A percentile compares a stretch with the other conserved stretches of the same genome.
Evolutionary conservation across 2,329 filamentous ascomycete genomes (phyloP).

Genomic region (Sporothrix brasiliensis): DNA sequence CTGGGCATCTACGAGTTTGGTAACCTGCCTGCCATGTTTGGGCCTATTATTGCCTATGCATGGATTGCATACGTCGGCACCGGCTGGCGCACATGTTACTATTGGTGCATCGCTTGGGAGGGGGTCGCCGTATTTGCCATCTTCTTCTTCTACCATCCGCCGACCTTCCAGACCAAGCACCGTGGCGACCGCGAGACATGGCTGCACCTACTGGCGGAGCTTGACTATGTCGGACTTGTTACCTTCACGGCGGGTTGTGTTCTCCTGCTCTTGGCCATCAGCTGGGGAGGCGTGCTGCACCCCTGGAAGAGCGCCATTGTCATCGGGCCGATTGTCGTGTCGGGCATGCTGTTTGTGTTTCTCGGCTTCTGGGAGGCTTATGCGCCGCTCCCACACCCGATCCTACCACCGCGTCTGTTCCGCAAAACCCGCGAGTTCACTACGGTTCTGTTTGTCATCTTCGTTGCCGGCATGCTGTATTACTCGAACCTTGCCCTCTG

Average conservation of each 20-base stretch:
- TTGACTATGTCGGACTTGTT: slow-evolving; percentile 29
- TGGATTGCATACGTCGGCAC: slow-evolving; percentile 41
- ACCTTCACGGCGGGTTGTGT: slow-evolving; percentile 18
- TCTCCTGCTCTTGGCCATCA: slow-evolving; percentile 21
- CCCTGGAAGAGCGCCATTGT: slow-evolving; percentile 29
- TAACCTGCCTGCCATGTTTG: slow-evolving; percentile 42
- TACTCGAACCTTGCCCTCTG: slow-evolving; percentile 38
- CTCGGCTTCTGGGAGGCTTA: slow-evolving; percentile 31
- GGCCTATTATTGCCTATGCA: slow-evolving; percentile 42
- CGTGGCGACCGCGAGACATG: slow-evolving; percentile 36
- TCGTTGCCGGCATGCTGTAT: slow-evolving; percentile 39
- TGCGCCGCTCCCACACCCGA: slow-evolving; percentile 22
- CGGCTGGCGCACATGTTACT: slow-evolving; percentile 43
- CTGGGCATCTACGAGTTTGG: slow-evolving; percentile 41
- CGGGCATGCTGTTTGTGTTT: slow-evolving; percentile 17
- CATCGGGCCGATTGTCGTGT: slow-evolving; percentile 24
- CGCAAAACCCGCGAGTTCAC: slow-evolving; percentile 28
- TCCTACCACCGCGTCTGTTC: slow-evolving; percentile 28
- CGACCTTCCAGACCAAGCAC: slow-evolving; percentile 44
- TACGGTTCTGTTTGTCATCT: slow-evolving; percentile 35
- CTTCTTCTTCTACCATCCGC: slow-evolving; percentile 44
- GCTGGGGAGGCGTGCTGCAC: slow-evolving; percentile 29
- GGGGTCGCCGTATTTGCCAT: slow-evolving; percentile 32
- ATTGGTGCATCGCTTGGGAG: slow-evolving; percentile 44
- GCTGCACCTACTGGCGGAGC: slow-evolving; percentile 34